Base-by-base conservation (phyloP, 768 basidiomycete genomes). In the Paxillus ammoniavirescens region DNA sequence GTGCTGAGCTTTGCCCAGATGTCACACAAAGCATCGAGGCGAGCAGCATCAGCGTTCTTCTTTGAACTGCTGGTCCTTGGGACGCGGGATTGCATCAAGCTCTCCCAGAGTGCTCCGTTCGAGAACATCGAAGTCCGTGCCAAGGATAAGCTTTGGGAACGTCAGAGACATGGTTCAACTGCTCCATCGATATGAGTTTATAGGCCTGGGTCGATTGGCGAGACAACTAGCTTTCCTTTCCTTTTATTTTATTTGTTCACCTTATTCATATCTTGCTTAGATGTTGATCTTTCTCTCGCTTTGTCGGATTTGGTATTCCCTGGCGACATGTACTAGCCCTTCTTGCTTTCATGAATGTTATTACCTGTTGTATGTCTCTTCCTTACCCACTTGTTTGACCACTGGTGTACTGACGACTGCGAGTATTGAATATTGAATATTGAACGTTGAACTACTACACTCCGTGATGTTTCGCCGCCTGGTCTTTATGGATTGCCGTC, bases 31-130 rank as follows among this genome's bases (percentile, higher is more conserved):
- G 92, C 93, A 12, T 89, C 92, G 9, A 87, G 91, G 44, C 84
- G 93, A 40, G 97, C 94, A 12, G 93, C 96, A 1, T 84, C 96
- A 1, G 86, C 93, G 2, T 98, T 99, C 77, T 99, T 99, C 79
- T 99, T 99, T 67, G 97, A 99, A 70, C 73, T 98, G 33, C 85
- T 99, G 28, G 93, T 98, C 2, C 82, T 99, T 1, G 87, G 93
- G 9, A 98, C 96, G 4, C 86, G 91, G 33, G 95, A 98, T 68
- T 93, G 90, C 65, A 76, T 99, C 60, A 84, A 89, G 61, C 71
- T 99, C 42, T 73, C 82, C 7, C 97, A 99, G 68, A 62, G 67
- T 5, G 75, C 75, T 8, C 75, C 92, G 0, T 97, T 92, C 64
- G 89, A 86, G 56, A 93, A 96, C 70, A 97, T 98, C 53, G 82